These are phyloP conservation scores for Apiospora hydei DNA, from an alignment of 2,329 filamentous ascomycete species.

Conservation along the genomic window DNA sequence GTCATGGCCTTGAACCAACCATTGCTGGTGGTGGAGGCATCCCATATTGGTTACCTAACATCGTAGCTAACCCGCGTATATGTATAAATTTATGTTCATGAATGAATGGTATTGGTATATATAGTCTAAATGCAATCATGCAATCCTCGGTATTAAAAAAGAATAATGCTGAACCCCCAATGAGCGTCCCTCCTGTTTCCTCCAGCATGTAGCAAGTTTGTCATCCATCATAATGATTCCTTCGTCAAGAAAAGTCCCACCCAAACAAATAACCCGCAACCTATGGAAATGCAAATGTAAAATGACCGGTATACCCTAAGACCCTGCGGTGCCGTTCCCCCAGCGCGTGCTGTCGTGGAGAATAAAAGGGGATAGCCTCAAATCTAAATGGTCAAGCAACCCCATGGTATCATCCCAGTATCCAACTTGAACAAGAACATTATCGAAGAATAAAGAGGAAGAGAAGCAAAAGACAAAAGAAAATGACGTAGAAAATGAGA, in stretches of 20 bases:
- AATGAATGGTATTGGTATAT: slow-evolving; percentile 19
- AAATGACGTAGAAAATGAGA: neutral
- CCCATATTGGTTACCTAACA: neutral
- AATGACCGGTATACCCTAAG: neutral
- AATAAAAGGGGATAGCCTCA: slow-evolving; percentile 8
- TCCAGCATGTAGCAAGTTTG: neutral
- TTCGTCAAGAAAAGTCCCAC: neutral
- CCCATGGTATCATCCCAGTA: slow-evolving; percentile 13
- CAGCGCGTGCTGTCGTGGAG: slow-evolving; percentile 13
- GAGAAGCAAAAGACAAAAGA: neutral
- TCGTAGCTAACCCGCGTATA: neutral
- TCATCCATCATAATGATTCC: neutral
- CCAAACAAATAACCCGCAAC: neutral
- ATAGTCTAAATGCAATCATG: neutral
- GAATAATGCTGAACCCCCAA: neutral
- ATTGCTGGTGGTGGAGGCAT: neutral
- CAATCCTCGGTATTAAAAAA: neutral
- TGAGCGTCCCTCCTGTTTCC: neutral
- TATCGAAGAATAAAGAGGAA: neutral
- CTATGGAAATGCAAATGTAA: slow-evolving; percentile 10
- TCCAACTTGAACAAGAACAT: neutral
- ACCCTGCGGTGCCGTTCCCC: neutral
- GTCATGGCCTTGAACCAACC: neutral
- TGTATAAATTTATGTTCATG: too few species aligned
- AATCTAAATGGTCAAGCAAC: slow-evolving; percentile 16